Evolutionary conservation across 805 yeast species (phyloP), one percentile per base, ranked within the genome.

Genomic region (Yarrowia sp.): DNA sequence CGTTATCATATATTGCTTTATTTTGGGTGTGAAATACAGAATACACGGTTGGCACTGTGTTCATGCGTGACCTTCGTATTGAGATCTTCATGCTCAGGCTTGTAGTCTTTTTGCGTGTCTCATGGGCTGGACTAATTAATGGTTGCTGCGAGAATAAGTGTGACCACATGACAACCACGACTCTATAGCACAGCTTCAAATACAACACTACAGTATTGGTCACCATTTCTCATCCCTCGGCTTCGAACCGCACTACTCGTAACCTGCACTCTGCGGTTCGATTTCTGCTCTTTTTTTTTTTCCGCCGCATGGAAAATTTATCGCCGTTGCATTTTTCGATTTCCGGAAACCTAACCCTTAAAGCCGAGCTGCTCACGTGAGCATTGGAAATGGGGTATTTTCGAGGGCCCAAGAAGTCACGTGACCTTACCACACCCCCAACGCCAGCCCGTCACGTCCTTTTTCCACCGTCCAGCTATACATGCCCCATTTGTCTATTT

Each of bases 321-420:
- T 26, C 32, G 32, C n/a, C 19, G 46, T 9, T 45, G 48, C 48
- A 45, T 46, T 46, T 46, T 46, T 5, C 35, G 56, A 16, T 50
- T 50, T 36, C 11, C 19, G 10, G 43, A 26, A 53, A 38, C 58
- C 43, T 53, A 53, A 53, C 58, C 43, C 43, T 38, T 53, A 53
- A 36, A 11, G 2, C 58, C 58, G 58, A 11, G 35, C 11, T 14
- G 16, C 32, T 26, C 32, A 26, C 32, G 32, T 26, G 32, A 26
- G 32, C 32, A 26, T 3, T 5, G 19, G 11, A 12, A 5, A 0
- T 0, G 32, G 7, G 32, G 32, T 26, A 26, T 26, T 26, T 26
- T 8, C 46, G 46, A n/a, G 46, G n/a, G 3, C 46, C 8, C 8
- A 2, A 2, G 19, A 15, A 15, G 50, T 48, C 52, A 48, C 52